Evolutionary conservation across 2,329 filamentous ascomycete genomes (phyloP).

Genomic region (Corynespora cassiicola): DNA sequence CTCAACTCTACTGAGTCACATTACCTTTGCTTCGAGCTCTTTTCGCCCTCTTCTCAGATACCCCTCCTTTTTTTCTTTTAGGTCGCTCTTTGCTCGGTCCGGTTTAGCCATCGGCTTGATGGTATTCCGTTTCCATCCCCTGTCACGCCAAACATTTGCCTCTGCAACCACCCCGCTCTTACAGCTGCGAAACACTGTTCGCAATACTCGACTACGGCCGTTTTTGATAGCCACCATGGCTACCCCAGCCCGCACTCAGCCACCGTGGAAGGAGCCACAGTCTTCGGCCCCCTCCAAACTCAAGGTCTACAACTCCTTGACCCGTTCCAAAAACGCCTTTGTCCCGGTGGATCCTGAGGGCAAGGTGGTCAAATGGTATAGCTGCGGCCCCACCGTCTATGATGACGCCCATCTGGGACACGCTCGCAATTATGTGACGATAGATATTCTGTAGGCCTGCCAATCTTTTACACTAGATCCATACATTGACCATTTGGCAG

Average conservation of each 20-base stretch:
- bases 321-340: constrained; percentile 76
- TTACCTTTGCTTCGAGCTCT: constrained; percentile 17
- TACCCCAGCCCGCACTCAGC: constrained; percentile 43
- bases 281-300: constrained; percentile 59
- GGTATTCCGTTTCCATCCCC: constrained; percentile 32
- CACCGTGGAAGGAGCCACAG: constrained; percentile 47
- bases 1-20: constrained; percentile 29
- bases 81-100: constrained; percentile 22
- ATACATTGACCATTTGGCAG: neutral
- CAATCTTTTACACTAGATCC: neutral
- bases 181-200: constrained; percentile 19
- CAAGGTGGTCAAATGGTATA: constrained; percentile 81
- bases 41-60: constrained; percentile 6
- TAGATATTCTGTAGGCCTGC: constrained; percentile 73
- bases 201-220: constrained; percentile 16
- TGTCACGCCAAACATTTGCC: constrained; percentile 33
- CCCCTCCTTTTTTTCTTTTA: constrained; percentile 15
- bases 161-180: constrained; percentile 25
- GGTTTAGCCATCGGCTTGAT: constrained; percentile 32
- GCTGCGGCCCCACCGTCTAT: constrained; percentile 86
- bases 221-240: constrained; percentile 34
- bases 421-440: constrained; percentile 88
- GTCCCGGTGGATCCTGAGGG: constrained; percentile 72
- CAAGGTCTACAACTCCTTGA: constrained; percentile 82
- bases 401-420: constrained; percentile 84